Evolutionary conservation across 208 protist genomes (phyloP).

Genomic region (Endotrypanum monterogeii): DNA sequence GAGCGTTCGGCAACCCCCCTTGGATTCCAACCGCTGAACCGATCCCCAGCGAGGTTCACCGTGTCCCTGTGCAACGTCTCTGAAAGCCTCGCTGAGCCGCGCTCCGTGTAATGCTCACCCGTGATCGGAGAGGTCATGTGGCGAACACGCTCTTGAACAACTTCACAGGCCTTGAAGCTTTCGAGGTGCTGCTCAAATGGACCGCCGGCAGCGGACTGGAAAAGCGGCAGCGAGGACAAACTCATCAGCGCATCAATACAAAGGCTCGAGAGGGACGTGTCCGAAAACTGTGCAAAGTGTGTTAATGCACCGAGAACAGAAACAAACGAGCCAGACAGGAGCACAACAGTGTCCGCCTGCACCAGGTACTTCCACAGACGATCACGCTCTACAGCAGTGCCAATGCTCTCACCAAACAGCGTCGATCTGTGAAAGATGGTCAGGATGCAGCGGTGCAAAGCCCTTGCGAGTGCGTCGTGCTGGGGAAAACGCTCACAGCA

Average conservation of each 20-base stretch:
- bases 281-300: constrained; percentile 26
- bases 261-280: constrained; percentile 39
- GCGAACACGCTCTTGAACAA: constrained; percentile 40
- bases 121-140: constrained; percentile 55
- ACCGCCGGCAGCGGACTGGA: constrained; percentile 26
- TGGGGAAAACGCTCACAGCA: constrained; percentile 49
- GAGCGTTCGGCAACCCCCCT: constrained; percentile 6
- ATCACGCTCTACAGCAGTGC: constrained; percentile 42
- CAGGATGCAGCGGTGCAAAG: constrained; percentile 45
- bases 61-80: constrained; percentile 41
- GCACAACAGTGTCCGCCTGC: constrained; percentile 17
- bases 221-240: constrained; percentile 39
- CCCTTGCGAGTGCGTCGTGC: constrained; percentile 38
- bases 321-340: constrained; percentile 3
- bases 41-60: constrained; percentile 45
- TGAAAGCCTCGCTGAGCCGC: constrained; percentile 26
- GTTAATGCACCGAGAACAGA: constrained; percentile 30
- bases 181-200: constrained; percentile 36
- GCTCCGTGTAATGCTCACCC: constrained; percentile 34
- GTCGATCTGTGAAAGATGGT: constrained; percentile 45
- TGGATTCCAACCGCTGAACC: constrained; percentile 15
- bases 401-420: constrained; percentile 32
- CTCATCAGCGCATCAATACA: constrained; percentile 40
- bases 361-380: constrained; percentile 39
- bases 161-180: constrained; percentile 25